These are phyloP conservation scores for Coniochaeta sp. DNA, from an alignment of 2,329 filamentous ascomycete genomes.

Conservation along the genomic window DNA sequence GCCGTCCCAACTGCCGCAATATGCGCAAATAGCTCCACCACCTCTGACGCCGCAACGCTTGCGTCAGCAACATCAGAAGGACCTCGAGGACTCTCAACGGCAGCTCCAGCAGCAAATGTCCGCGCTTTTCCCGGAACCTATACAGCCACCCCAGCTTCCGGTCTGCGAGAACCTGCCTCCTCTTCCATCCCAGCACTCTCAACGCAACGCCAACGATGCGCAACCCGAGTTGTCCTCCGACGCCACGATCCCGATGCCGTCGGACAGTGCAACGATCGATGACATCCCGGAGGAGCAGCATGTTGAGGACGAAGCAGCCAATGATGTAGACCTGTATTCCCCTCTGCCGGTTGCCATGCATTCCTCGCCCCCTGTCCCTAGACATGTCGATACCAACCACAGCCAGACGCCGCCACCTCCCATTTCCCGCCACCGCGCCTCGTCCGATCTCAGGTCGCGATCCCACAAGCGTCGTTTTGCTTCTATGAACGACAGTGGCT, in stretches of 20 bases:
- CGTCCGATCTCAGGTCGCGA: constrained; percentile 50
- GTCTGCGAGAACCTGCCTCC: constrained; percentile 30
- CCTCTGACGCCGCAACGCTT: constrained; percentile 1
- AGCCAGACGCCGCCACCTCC: constrained; percentile 77
- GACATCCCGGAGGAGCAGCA: constrained; percentile 36
- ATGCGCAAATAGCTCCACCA: constrained; percentile 13
- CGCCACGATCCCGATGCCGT: constrained; percentile 63
- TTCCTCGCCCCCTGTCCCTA: constrained; percentile 81
- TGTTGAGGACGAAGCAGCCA: constrained; percentile 29
- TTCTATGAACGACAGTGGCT: constrained; percentile 86
- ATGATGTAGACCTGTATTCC: constrained; percentile 55
- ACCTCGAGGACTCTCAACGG: no score
- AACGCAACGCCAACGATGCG: constrained; percentile 10
- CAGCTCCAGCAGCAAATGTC: constrained; percentile 12
- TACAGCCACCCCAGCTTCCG: constrained; percentile 37
- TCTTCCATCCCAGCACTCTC: constrained; percentile 25
- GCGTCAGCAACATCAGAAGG: neutral
- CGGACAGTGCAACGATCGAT: constrained; percentile 54
- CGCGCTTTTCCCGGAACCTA: constrained; percentile 32
- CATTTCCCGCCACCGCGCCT: constrained; percentile 50
- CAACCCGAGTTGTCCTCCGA: constrained; percentile 63
- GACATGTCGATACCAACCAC: constrained; percentile 49
- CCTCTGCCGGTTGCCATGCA: constrained; percentile 66
- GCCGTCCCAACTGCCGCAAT: neutral
- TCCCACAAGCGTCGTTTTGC: constrained; percentile 71